Base-by-base conservation (phyloP, 1,284 basidiomycete genomes). In the Apiotrichum akiyoshidainum region DNA sequence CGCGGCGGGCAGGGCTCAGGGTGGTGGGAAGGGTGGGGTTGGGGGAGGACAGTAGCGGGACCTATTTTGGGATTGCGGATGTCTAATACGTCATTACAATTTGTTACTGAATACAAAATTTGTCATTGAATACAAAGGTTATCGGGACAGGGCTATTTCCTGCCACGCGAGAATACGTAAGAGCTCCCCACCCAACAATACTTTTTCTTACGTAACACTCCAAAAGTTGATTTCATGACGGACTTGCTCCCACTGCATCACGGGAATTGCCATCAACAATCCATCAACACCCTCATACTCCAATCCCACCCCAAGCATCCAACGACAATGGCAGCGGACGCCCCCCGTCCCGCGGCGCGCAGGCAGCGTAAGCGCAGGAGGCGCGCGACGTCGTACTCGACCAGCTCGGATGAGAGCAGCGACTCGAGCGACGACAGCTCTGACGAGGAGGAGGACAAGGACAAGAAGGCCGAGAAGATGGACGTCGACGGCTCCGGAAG, bases 361-460 rank as follows among this genome's bases (percentile, higher is more conserved):
- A 56, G 61, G 21, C 57, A 66, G 39, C 61, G 70, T 41, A 72
- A 73, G 54, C 61, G 72, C 53, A 65, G 73, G 60, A 70, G 73
- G 59, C 65, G 73, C 50, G 65, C 68, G 34, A 64, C 63, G 16
- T 70, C 68, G 16, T 70, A 70, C 46, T 61, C 65, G n/a, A 67
- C 67, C 17, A 65, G 61, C 13, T 70, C 68, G 19, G 63, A 60
- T 35, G 59, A 54, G 11, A 62, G 64, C 50, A 40, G 19, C 58
- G 40, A 50, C 49, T 13, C n/a, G 19, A 47, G 55, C 49, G 46
- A 53, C 46, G 51, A 52, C 41, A 47, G 46, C 61, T 70, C 68
- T 2, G 72, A 71, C 37, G 68, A 66, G 21, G 58, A 48, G 33
- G 48, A 40, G 17, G 70, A 56, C 22, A 58, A 42, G 47, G 39